Base-by-base conservation (phyloP, 1,139 yeast genomes). In the Kodamaea derodonti region DNA sequence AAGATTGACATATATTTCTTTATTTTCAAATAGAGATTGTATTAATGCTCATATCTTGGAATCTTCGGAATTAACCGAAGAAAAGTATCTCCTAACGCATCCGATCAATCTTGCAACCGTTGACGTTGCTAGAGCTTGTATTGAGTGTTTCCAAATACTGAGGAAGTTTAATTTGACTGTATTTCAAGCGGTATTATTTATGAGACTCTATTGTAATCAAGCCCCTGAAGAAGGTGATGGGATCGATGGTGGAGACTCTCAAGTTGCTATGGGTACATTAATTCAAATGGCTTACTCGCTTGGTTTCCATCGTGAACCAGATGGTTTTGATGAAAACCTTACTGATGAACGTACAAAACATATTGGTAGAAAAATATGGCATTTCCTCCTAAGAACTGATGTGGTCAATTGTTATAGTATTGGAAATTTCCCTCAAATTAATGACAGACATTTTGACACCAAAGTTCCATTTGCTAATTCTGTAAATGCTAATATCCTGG, bases 271-370 rank as follows among this genome's bases (percentile, higher is more conserved):
- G 11, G 74, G 76, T 2, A 52, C 70, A 43, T 47, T 78, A 31
- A 51, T 74, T 2, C 75, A 72, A 39, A 63, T 69, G 58, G 80
- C 75, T 0, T 60, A 62, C 29, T 60, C 75, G 0, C 55, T 75
- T 31, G 81, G 82, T 0, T 46, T 78, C 20, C 72, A 78, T 51
- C 56, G 80, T 31, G 82, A 77, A 41, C 79, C 75, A 3, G 53
- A 48, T 18, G 61, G 46, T 22, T 60, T 58, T 24, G 61, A 56
- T 13, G 65, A 52, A 20, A 46, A 39, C 38, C 49, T 36, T 33
- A 45, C 39, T 4, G 54, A 62, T 41, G 51, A 56, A 31, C 51
- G 52, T 33, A 39, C 54, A 16, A 61, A 69, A 33, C 64, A 66
- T 45, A 49, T 68, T 14, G 65, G 69, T 51, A 60, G 84, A 45